Evolutionary conservation across 2,329 filamentous ascomycete genomes (phyloP).

Genomic region (Aphanocladium album): DNA sequence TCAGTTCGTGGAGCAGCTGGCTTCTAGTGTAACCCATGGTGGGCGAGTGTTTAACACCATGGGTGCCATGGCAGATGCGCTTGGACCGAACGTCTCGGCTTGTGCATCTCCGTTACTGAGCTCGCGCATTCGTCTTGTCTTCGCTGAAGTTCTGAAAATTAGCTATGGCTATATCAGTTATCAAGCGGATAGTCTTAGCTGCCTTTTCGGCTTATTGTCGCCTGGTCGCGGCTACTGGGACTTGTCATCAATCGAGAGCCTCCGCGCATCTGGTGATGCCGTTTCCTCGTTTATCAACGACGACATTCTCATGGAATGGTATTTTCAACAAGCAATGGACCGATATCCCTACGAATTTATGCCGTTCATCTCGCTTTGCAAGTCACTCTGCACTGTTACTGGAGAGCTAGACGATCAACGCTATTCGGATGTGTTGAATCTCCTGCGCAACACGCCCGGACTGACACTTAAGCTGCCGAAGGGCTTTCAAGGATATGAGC

Average conservation of each 20-base stretch:
- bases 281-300: slow-evolving; percentile 31
- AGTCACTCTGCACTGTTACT: slow-evolving; percentile 48
- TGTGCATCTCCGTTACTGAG: slow-evolving; percentile 52
- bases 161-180: slow-evolving; percentile 66
- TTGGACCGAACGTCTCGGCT: slow-evolving; percentile 41
- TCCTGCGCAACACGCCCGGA: slow-evolving; percentile 63
- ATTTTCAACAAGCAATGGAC: slow-evolving; percentile 63
- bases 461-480: slow-evolving; percentile 74
- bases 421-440: slow-evolving; percentile 52
- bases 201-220: slow-evolving; percentile 60
- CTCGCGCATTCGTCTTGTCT: slow-evolving; percentile 56
- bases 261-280: slow-evolving; percentile 29
- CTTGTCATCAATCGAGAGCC: slow-evolving; percentile 34
- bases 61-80: slow-evolving; percentile 41
- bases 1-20: slow-evolving; percentile 46
- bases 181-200: slow-evolving; percentile 62
- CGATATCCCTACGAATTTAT: slow-evolving; percentile 83
- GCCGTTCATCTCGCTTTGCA: slow-evolving; percentile 70
- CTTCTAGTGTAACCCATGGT: slow-evolving; percentile 42
- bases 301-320: slow-evolving; percentile 47
- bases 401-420: slow-evolving; percentile 27
- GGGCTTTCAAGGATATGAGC: slow-evolving; percentile 67
- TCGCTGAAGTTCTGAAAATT: slow-evolving; percentile 66
- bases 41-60: slow-evolving; percentile 52
- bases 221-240: slow-evolving; percentile 51